Percentiles rank a stretch among this genome's conserved stretches.
phyloP scores from a whole-genome alignment of 2,329 filamentous ascomycete species.

The Fonsecaea multimorphosa region DNA sequence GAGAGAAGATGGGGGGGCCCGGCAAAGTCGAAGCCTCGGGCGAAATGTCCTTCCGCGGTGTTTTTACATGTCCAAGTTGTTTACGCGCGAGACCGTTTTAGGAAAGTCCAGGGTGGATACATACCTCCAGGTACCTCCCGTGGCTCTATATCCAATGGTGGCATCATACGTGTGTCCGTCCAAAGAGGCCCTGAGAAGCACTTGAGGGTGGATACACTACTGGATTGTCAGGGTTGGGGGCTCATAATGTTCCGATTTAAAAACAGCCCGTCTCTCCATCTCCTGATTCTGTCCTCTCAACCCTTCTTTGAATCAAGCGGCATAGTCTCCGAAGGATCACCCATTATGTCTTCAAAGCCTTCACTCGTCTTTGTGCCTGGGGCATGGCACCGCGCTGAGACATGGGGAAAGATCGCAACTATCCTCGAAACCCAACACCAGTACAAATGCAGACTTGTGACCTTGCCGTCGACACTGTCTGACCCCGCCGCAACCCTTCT shows the following conservation, averaged over 20 bases:
- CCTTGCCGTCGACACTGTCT: slow-evolving; percentile 49
- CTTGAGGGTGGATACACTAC: too few species aligned
- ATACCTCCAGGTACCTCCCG: neutral
- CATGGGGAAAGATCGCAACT: slow-evolving; percentile 47
- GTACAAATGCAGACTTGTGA: slow-evolving; percentile 46
- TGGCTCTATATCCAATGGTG: too few species aligned
- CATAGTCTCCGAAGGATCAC: neutral
- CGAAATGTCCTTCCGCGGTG: neutral
- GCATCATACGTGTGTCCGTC: neutral
- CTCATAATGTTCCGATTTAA: neutral
- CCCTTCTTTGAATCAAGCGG: neutral
- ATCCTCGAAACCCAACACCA: slow-evolving; percentile 44
- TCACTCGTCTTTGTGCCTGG: slow-evolving; percentile 57
- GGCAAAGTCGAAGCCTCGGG: neutral
- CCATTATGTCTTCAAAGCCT: slow-evolving; percentile 31
- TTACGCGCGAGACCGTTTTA: neutral
- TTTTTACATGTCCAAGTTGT: neutral
- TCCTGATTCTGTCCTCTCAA: neutral
- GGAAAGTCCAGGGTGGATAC: slow-evolving; percentile 15
- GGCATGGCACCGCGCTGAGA: slow-evolving; percentile 54
- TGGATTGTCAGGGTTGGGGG: too few species aligned
- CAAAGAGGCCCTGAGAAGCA: too few species aligned
- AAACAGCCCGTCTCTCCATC: neutral
- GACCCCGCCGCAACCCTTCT: slow-evolving; percentile 49
- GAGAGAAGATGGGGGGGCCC: neutral